Conservation (phyloP, 495 filamentous ascomycete genomes). For the Aspergillus steynii region DNA sequence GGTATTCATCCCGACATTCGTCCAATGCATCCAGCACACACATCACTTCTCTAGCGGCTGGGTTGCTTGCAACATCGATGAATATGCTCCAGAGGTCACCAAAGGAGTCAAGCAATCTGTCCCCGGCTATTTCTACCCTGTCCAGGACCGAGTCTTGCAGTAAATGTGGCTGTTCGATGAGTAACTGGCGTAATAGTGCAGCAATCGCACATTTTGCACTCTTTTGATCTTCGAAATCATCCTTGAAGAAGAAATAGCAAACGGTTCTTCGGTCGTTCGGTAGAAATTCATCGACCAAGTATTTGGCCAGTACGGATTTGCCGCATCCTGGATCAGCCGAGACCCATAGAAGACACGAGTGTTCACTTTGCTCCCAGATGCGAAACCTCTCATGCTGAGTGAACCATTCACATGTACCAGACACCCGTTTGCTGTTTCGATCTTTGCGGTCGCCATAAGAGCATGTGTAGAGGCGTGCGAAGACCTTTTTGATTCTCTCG, state of each 20-base stretch:
- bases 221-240: slow-evolving; percentile 47
- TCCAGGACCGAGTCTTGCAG: slow-evolving; percentile 31
- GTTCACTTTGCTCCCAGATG: slow-evolving; percentile 15
- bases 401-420: slow-evolving; percentile 40
- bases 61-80: slow-evolving; percentile 25
- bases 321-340: slow-evolving; percentile 58
- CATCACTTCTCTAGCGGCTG: slow-evolving; percentile 44
- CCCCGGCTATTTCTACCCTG: slow-evolving; percentile 22
- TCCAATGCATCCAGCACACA: slow-evolving; percentile 53
- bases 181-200: slow-evolving; percentile 51
- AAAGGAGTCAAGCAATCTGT: slow-evolving; percentile 36
- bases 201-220: slow-evolving; percentile 38
- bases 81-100: slow-evolving; percentile 45
- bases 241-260: slow-evolving; percentile 63
- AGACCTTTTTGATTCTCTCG: no score
- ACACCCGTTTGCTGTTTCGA: slow-evolving; percentile 29
- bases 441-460: slow-evolving; percentile 43
- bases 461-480: slow-evolving; percentile 11
- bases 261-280: slow-evolving; percentile 7
- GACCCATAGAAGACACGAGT: slow-evolving; percentile 42
- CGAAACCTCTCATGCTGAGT: slow-evolving; percentile 18
- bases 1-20: slow-evolving; percentile 27
- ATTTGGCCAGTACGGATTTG: slow-evolving; percentile 52
- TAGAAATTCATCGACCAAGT: slow-evolving; percentile 39
- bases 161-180: slow-evolving; percentile 29